A percentile compares a stretch with the other conserved stretches of the same genome.
These are phyloP conservation scores for Hanseniaspora occidentalis DNA, from an alignment of 805 yeast species.

Conservation along the genomic window DNA sequence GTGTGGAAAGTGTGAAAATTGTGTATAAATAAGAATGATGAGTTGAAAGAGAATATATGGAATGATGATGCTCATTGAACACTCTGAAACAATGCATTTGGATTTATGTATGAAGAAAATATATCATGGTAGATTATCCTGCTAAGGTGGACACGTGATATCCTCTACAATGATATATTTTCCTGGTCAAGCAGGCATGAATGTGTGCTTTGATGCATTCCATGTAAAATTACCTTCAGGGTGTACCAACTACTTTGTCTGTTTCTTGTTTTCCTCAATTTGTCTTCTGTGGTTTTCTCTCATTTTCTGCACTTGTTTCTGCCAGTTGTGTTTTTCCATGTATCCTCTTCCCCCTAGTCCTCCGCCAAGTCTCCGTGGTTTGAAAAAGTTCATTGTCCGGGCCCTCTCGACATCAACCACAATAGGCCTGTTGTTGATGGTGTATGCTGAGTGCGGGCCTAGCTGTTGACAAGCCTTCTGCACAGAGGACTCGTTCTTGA, in stretches of 20 bases:
- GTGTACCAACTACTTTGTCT: too few species aligned
- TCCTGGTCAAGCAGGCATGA: too few species aligned
- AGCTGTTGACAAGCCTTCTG: conserved; percentile 47
- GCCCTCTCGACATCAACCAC: conserved; percentile 69
- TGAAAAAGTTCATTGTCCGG: conserved; percentile 51
- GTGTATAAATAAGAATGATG: too few species aligned
- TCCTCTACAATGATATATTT: too few species aligned
- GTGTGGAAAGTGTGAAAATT: too few species aligned
- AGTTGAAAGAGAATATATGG: too few species aligned
- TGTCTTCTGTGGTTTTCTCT: background rate
- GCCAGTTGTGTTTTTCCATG: conserved; percentile 21
- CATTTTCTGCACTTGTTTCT: background rate
- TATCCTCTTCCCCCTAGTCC: conserved; percentile 84
- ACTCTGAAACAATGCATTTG: too few species aligned
- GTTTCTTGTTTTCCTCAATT: background rate
- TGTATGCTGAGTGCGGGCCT: conserved; percentile 32
- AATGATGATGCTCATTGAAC: too few species aligned
- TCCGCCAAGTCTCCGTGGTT: conserved; percentile 73
- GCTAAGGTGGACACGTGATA: too few species aligned
- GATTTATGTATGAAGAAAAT: too few species aligned
- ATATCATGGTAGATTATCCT: too few species aligned
- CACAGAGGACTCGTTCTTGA: conserved; percentile 47
- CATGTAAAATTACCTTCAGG: background rate
- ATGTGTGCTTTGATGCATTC: too few species aligned
- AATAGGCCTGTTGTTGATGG: conserved; percentile 40